phyloP scores from a whole-genome alignment of 2,329 filamentous ascomycete genomes.

The Hypoxylon sp. region DNA sequence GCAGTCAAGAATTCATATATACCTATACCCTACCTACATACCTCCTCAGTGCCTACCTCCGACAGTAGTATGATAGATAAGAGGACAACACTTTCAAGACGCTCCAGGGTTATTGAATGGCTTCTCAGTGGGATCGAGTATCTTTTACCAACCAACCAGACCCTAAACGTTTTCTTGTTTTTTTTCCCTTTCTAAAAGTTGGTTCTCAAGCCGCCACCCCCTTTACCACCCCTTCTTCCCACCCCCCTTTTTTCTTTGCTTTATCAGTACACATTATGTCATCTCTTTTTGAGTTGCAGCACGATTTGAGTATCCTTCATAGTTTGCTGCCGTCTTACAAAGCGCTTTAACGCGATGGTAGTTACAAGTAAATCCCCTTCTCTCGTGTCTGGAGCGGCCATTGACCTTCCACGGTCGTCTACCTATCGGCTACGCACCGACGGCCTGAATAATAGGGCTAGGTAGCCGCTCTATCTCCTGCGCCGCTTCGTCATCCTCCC shows the following conservation, averaged over 20 bases:
- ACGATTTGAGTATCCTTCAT: constrained; percentile 20
- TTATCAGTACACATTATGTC: constrained; percentile 32
- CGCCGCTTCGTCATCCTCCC: constrained; percentile 33
- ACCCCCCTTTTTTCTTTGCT: constrained; percentile 8
- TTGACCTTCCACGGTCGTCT: neutral
- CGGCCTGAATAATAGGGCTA: constrained; percentile 47
- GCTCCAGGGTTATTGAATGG: neutral
- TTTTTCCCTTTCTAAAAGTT: neutral
- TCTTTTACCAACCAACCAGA: constrained; percentile 10
- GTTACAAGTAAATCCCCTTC: constrained; percentile 12
- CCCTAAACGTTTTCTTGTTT: neutral
- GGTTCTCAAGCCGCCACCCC: neutral
- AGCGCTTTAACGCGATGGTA: constrained; percentile 30
- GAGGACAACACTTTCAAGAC: neutral
- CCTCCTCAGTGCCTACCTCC: too few species aligned
- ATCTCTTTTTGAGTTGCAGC: constrained; percentile 18
- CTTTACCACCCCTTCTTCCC: neutral
- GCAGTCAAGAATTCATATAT: constrained; percentile 24
- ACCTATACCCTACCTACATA: constrained; percentile 17
- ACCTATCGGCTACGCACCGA: constrained; percentile 41
- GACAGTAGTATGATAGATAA: too few species aligned
- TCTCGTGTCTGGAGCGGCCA: constrained; percentile 15
- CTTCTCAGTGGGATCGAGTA: constrained; percentile 11
- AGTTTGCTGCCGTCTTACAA: constrained; percentile 15
- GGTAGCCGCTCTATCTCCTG: constrained; percentile 40